Base-by-base conservation (phyloP, 176 grass and related monocot genomes). In the Oryza nivara region DNA sequence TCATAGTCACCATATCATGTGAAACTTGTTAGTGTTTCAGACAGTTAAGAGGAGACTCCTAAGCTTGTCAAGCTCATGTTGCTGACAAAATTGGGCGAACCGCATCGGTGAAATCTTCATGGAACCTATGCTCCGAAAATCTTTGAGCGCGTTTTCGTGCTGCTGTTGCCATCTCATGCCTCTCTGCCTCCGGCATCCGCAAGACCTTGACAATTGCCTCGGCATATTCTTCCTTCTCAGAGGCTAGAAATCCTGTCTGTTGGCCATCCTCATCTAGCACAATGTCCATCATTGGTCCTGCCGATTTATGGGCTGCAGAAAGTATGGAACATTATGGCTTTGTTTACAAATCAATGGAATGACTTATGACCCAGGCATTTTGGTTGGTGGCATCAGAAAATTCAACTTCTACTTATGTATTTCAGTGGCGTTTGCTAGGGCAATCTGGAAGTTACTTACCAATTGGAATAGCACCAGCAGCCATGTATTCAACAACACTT, bases 401-500 rank as follows among this genome's bases (percentile, higher is more conserved):
- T 71, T 8, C 22, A 72, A 67, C 46, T 15, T 49, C 17, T 30
- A 14, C 3, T 47, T 70, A 66, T 63, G 11, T 38, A 54, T 6
- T 65, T 35, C n/a, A 54, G 56, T 65, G 28, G n/a, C 16, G 14
- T 82, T 36, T 19, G 41, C 20, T 77, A 74, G 8, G 46, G 36
- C 9, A 87, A 13, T 41, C 5, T 0, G 0, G 4, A 34, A 77
- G 46, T 74, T 46, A 79, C 63, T 83, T 63, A 99, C 93, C 96
- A 66, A 99, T 96, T 41, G 96, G 96, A 86, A 99, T 92, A 77
- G 93, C 93, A 61, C 89, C 96, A 54, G 96, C 96, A 76, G 93
- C 93, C 96, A 96, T 99, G 79, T 96, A 99, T 80, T 96, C 96
- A 30, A 99, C 96, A 22, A 99, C 91, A 77, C 91, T 92, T 81